These are phyloP conservation scores for Oryza glaberrima DNA, from an alignment of 176 grass and related monocot genomes.

Conservation along the genomic window DNA sequence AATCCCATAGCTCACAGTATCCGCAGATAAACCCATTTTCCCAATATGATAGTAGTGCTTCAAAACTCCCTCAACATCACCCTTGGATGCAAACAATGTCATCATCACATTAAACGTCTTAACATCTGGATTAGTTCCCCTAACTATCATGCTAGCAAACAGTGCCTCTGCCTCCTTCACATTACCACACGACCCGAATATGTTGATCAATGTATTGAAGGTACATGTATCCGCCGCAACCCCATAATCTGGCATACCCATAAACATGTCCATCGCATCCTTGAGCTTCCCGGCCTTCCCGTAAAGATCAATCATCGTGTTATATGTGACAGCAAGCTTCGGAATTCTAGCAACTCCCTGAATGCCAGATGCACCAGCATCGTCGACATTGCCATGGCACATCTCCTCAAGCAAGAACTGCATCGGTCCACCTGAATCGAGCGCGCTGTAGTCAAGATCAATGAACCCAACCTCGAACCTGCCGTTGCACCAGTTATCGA, in stretches of 20 bases:
- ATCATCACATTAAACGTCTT: slow-evolving; percentile 73
- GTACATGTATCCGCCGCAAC: slow-evolving; percentile 60
- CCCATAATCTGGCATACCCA: slow-evolving; percentile 48
- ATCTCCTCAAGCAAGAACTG: slow-evolving; percentile 57
- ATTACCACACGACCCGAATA: slow-evolving; percentile 47
- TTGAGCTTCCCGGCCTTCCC: slow-evolving; percentile 66
- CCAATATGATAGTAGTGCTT: slow-evolving; percentile 52
- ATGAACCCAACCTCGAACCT: slow-evolving; percentile 58
- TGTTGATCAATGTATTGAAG: slow-evolving; percentile 65
- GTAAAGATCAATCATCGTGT: slow-evolving; percentile 69
- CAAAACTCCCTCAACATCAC: slow-evolving; percentile 51
- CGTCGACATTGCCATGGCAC: slow-evolving; percentile 22
- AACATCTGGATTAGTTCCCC: slow-evolving; percentile 51
- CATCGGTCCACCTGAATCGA: slow-evolving; percentile 47
- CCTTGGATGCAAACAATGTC: slow-evolving; percentile 53
- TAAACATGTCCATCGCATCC: slow-evolving; percentile 54
- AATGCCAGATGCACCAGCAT: background rate
- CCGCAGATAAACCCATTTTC: slow-evolving; percentile 38
- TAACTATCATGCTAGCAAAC: slow-evolving; percentile 59
- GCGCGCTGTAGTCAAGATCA: slow-evolving; percentile 38
- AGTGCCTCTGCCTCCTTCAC: slow-evolving; percentile 46
- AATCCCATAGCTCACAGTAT: slow-evolving; percentile 74
- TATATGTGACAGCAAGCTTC: slow-evolving; percentile 60
- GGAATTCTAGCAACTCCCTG: slow-evolving; percentile 42
- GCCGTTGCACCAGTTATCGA: slow-evolving; percentile 62